Conservation (phyloP, 2,329 filamentous ascomycete species). For the Coniochaeta hoffmannii region DNA sequence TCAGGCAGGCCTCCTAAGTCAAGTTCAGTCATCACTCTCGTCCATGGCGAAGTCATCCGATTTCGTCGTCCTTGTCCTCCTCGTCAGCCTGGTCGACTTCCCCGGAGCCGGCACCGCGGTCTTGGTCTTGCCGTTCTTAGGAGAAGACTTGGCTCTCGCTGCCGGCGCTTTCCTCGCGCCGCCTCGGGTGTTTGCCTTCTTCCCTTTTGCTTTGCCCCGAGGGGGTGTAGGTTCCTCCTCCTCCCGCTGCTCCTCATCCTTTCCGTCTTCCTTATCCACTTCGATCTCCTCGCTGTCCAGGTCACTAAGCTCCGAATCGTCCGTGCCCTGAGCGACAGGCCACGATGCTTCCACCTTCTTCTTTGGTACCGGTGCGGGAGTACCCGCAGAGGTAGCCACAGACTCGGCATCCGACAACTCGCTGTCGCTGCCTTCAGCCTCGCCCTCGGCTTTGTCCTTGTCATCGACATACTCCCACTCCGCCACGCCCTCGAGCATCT, state of each 20-base stretch:
- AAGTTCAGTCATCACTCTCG: conserved; percentile 1
- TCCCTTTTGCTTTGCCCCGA: conserved; percentile 9
- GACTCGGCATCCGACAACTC: not conserved
- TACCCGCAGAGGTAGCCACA: not conserved
- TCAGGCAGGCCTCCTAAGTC: not conserved
- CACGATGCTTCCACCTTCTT: conserved; percentile 5
- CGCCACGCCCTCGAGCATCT: conserved; percentile 54
- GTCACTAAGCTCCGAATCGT: conserved; percentile 12
- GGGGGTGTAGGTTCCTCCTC: not conserved
- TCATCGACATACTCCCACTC: conserved; percentile 49
- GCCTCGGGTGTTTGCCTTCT: conserved; percentile 7
- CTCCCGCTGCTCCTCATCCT: conserved; percentile 2
- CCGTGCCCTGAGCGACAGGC: conserved; percentile 1
- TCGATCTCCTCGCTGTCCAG: not conserved
- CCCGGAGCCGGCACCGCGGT: not conserved
- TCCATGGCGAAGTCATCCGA: conserved; percentile 1
- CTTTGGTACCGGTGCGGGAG: not conserved
- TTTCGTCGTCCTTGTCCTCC: not conserved
- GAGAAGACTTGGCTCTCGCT: conserved; percentile 6
- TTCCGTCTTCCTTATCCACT: not conserved
- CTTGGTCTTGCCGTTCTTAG: not conserved
- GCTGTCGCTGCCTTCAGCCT: conserved; percentile 10
- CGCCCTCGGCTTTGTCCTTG: conserved; percentile 28
- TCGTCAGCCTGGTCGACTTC: conserved; percentile 6
- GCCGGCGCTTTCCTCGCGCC: conserved; percentile 1